Evolutionary conservation across 1,284 basidiomycete species (phyloP), one percentile per base, ranked within the genome.

Genomic region (Apiotrichum veenhuisii): DNA sequence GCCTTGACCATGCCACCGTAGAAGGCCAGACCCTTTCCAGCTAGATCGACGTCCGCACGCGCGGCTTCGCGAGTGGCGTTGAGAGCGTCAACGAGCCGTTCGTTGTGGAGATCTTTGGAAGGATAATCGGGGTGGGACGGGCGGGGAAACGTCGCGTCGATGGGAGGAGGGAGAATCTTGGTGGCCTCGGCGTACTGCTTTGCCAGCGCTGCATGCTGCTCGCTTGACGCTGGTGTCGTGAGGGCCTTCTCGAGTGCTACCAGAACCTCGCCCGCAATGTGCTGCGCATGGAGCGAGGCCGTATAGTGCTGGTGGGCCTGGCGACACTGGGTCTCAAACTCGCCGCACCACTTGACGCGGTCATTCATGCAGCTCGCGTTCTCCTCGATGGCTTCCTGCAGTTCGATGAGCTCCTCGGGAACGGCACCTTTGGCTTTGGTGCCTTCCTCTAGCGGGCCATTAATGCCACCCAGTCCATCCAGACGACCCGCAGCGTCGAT

Each of bases 371-470:
- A 63, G 12, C 45, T 60, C 5, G 66, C 64, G 10, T 65, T 50
- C 1, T n/a, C 57, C 37, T 76, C 74, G 9, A 76, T 46, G 0
- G 63, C 64, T 58, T 76, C 74, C 44, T 76, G 74, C 23, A 72
- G 50, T 52, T 74, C 72, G 36, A 76, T 58, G 20, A 74, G 51
- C 18, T 63, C 55, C 14, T 73, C 72, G 4, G 74, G 74, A 3
- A 76, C 64, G 2, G 70, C 70, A 1, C 66, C 66, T 0, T 56
- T 55, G 50, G 47, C 15, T 46, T 41, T 14, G 51, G 36, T 14
- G 51, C 52, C 5, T 52, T 20, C 47, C 10, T 52, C 48, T 15
- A 43, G n/a, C 0, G 71, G 71, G 0, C 74, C 71, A 18, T 63
- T 33, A 0, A 62, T 41, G 8, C 64, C 70, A 5, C 73, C 71